These are phyloP conservation scores for Lizonia empirigonia DNA, from an alignment of 2,329 filamentous ascomycete species.

Conservation along the genomic window DNA sequence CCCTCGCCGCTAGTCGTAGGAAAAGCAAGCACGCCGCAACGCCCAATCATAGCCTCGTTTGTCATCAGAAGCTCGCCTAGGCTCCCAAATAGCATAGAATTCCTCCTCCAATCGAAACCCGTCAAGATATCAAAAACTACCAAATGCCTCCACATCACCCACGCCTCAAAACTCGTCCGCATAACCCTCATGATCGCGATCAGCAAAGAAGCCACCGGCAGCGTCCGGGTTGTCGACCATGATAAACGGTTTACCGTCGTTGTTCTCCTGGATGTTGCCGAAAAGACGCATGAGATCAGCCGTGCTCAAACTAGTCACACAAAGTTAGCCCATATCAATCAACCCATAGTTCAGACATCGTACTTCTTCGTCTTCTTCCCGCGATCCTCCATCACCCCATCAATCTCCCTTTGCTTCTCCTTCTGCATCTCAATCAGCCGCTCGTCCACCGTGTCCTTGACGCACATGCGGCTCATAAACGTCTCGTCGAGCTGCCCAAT, in stretches of 20 bases:
- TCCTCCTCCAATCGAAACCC: not conserved
- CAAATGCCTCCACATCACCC: not conserved
- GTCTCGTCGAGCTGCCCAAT: conserved; percentile 68
- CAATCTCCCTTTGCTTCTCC: conserved; percentile 57
- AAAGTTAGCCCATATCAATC: conserved; percentile 7
- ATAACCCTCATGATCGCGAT: conserved; percentile 42
- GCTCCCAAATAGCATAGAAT: not conserved
- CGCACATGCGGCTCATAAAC: conserved; percentile 62
- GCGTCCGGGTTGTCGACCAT: conserved; percentile 45
- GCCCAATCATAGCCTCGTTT: conserved; percentile 19
- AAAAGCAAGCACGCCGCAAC: conserved; percentile 17
- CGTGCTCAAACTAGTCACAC: conserved; percentile 34
- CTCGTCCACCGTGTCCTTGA: conserved; percentile 64
- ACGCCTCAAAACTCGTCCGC: conserved; percentile 32
- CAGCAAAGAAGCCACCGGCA: conserved; percentile 38
- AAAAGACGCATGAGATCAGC: conserved; percentile 55
- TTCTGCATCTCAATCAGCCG: conserved; percentile 62
- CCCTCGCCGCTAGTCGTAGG: conserved; percentile 15
- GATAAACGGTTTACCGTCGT: conserved; percentile 50
- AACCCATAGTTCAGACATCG: not conserved
- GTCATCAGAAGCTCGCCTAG: conserved; percentile 14
- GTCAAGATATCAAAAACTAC: not conserved
- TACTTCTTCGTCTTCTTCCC: conserved; percentile 38
- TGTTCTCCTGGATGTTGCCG: conserved; percentile 49
- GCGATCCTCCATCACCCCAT: conserved; percentile 51